Conservation (phyloP, 345 rosid species). For the Rhodamnia rubescens region DNA sequence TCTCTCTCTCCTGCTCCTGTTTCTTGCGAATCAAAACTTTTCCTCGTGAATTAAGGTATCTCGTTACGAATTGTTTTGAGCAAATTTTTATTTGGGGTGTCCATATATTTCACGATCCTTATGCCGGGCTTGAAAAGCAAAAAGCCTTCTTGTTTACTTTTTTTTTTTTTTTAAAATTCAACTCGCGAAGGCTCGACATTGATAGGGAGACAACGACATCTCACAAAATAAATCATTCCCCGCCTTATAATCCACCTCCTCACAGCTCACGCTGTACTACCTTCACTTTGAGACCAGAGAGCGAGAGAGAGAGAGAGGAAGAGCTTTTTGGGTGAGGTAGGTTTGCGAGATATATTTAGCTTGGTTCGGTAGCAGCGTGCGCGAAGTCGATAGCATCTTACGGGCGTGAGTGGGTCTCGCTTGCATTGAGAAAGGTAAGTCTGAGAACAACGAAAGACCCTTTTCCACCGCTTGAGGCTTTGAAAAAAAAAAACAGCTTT, state of each 20-base stretch:
- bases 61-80: neutral
- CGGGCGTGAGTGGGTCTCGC: neutral
- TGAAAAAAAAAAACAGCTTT: neutral
- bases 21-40: neutral
- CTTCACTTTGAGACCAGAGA: neutral
- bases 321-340: neutral
- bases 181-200: neutral
- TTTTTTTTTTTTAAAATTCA: too few relatives aligned
- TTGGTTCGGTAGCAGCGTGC: neutral
- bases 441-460: neutral
- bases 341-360: neutral
- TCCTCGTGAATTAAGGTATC: neutral
- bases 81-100: neutral
- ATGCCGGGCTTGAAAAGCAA: neutral
- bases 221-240: neutral
- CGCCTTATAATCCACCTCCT: neutral
- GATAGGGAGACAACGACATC: neutral
- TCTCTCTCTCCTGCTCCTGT: neutral
- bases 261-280: neutral
- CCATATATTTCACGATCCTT: neutral
- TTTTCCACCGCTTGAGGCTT: neutral
- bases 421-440: neutral
- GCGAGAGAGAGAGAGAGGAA: neutral
- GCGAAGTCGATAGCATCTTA: neutral
- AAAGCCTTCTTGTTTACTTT: neutral